phyloP scores from a whole-genome alignment of 768 basidiomycete genomes.

The Trametes coccinea region DNA sequence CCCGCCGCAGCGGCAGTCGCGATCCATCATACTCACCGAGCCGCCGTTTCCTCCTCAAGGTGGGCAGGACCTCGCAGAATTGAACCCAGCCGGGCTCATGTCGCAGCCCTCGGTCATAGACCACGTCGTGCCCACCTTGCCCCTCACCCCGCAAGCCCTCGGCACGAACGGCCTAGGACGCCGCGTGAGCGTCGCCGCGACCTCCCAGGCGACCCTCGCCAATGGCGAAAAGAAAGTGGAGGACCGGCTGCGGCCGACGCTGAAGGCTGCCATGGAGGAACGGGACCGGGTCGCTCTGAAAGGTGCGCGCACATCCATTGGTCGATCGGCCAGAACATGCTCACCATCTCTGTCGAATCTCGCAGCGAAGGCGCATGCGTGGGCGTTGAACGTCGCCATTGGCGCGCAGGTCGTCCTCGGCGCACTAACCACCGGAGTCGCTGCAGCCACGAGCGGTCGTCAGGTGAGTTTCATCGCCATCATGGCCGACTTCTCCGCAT shows the following conservation, averaged over 20 bases:
- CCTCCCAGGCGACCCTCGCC: neutral
- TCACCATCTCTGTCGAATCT: neutral
- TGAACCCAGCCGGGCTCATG: neutral
- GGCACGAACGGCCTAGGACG: neutral
- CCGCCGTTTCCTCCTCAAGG: neutral
- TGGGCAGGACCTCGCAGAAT: neutral
- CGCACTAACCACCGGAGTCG: slow-evolving; percentile 64
- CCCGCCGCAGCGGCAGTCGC: neutral
- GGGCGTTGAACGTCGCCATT: slow-evolving; percentile 51
- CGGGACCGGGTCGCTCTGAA: slow-evolving; percentile 47
- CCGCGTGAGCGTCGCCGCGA: neutral
- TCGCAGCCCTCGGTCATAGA: slow-evolving; percentile 19
- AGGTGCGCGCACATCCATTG: slow-evolving; percentile 33
- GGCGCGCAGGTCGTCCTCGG: slow-evolving; percentile 64
- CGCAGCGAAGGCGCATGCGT: slow-evolving; percentile 35
- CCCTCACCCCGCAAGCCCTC: neutral
- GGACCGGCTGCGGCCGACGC: slow-evolving; percentile 56
- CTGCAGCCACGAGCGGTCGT: slow-evolving; percentile 46
- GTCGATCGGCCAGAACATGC: slow-evolving; percentile 16
- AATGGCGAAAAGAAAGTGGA: slow-evolving; percentile 36
- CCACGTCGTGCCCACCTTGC: slow-evolving; percentile 12
- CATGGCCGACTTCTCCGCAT: neutral
- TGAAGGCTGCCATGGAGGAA: slow-evolving; percentile 47
- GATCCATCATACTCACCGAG: neutral
- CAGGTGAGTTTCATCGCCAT: neutral